These are phyloP conservation scores for Rhizopus microsporus DNA, from an alignment of 371 early-diverging fungal species.

Conservation along the genomic window DNA sequence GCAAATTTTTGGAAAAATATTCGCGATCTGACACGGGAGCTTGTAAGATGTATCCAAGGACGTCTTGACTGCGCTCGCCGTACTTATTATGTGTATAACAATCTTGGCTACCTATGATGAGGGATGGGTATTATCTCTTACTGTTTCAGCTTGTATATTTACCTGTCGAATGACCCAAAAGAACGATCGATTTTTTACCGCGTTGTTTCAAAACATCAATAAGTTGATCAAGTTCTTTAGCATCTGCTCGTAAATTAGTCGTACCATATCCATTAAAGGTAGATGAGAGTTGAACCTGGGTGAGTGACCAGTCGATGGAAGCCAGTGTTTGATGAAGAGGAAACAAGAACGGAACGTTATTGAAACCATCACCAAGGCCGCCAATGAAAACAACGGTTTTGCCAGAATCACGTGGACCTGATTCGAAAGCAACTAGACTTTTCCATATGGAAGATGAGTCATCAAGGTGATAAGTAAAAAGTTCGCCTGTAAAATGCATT, in stretches of 20 bases:
- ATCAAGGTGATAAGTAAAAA: slow-evolving; percentile 22
- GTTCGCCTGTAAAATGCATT: slow-evolving; percentile 24
- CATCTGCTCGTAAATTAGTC: slow-evolving; percentile 41
- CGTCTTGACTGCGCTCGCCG: slow-evolving; percentile 28
- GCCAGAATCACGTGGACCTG: slow-evolving; percentile 30
- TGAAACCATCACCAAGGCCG: slow-evolving; percentile 53
- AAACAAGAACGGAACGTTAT: slow-evolving; percentile 48
- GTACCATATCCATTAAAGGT: slow-evolving; percentile 54
- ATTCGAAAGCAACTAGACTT: slow-evolving; percentile 49
- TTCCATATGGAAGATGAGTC: not conserved
- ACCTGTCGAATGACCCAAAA: slow-evolving; percentile 60
- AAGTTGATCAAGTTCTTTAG: slow-evolving; percentile 43
- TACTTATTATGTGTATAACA: slow-evolving; percentile 47
- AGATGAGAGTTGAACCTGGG: slow-evolving; percentile 54
- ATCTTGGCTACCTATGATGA: slow-evolving; percentile 49
- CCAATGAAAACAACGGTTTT: slow-evolving; percentile 50
- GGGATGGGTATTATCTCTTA: not conserved
- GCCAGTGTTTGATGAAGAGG: slow-evolving; percentile 29
- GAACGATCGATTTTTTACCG: slow-evolving; percentile 41
- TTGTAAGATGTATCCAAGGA: slow-evolving; percentile 51
- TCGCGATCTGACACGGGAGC: slow-evolving; percentile 60
- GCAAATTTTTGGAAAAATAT: slow-evolving; percentile 25
- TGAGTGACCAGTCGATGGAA: slow-evolving; percentile 39
- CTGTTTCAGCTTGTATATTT: not conserved
- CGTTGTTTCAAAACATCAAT: slow-evolving; percentile 36